These are phyloP conservation scores for Monosporascus ibericus DNA, from an alignment of 2,329 filamentous ascomycete genomes.

Conservation along the genomic window DNA sequence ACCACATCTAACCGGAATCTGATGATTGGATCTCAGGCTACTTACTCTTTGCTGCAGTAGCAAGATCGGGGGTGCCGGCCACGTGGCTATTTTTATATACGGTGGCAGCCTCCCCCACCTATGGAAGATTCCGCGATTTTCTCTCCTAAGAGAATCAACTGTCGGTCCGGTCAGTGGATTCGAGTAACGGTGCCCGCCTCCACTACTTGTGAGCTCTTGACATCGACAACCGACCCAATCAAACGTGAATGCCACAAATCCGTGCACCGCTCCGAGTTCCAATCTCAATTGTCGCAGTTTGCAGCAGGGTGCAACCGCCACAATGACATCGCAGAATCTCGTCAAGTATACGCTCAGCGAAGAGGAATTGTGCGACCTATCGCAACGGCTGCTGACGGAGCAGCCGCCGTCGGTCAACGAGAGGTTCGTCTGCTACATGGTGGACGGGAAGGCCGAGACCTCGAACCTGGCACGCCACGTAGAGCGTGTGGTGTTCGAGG, in stretches of 20 bases:
- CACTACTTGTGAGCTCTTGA: neutral
- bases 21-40: neutral
- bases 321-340: neutral
- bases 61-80: neutral
- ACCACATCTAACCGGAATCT: neutral
- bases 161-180: neutral
- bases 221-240: neutral
- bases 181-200: neutral
- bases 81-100: neutral
- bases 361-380: conserved; percentile 2
- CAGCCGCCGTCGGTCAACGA: conserved; percentile 5
- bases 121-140: neutral
- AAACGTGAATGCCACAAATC: neutral
- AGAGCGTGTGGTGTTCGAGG: conserved; percentile 8
- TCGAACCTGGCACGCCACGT: conserved; percentile 8
- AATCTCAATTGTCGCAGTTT: neutral
- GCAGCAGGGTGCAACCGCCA: neutral
- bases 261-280: neutral
- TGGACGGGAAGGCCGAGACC: conserved; percentile 4
- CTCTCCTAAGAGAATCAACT: neutral
- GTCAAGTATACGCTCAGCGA: conserved; percentile 8
- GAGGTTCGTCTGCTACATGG: conserved; percentile 3
- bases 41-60: neutral
- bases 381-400: conserved; percentile 3
- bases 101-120: neutral